Evolutionary conservation across 2,329 filamentous ascomycete genomes (phyloP), one percentile per base, ranked within the genome.

Genomic region (Chalaropsis ovoidea): DNA sequence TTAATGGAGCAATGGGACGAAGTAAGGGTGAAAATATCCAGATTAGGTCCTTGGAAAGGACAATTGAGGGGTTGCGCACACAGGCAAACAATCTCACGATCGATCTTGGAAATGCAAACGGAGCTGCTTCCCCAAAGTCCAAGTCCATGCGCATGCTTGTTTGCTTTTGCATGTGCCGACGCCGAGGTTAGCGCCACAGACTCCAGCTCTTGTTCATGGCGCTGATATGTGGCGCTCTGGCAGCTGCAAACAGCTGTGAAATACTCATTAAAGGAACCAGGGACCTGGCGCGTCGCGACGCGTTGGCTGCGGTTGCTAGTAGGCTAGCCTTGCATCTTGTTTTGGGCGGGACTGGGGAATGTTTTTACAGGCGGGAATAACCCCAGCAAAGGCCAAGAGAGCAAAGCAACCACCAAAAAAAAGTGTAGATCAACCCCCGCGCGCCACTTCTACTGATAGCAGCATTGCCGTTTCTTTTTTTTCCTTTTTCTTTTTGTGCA

Each of bases 161-260:
- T 42, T 49, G 56, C 42, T 24, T 43, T 67, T 49, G 65, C 65
- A 67, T 67, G 62, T 67, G 65, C 65, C 54, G 62, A 52, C 65
- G 42, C 65, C 65, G 65, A 67, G 62, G 65, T 64, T 67, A 64
- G 54, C 65, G 61, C 65, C 65, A 67, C 62, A 67, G 31, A 6
- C 31, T 31, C 6, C 31, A 31, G 31, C 31, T 31, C 2, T 3
- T 13, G 15, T 7, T 39, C 8, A 10, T 39, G 35, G 35, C 35
- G 35, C 35, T 39, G 8, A 1, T 6, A 1, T 39, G 22, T 7
- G 0, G 2, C 1, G 3, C 3, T 4, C 13, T 49, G 43, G 2
- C 63, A 64, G 39, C 52, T 64, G 63, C 17, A 0, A 3, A 2
- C 63, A 64, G 52, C 63, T 64, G 63, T 5, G 15, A 2, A 1